Conservation (phyloP, 345 rosid genomes). For the Ailanthus altissimus region DNA sequence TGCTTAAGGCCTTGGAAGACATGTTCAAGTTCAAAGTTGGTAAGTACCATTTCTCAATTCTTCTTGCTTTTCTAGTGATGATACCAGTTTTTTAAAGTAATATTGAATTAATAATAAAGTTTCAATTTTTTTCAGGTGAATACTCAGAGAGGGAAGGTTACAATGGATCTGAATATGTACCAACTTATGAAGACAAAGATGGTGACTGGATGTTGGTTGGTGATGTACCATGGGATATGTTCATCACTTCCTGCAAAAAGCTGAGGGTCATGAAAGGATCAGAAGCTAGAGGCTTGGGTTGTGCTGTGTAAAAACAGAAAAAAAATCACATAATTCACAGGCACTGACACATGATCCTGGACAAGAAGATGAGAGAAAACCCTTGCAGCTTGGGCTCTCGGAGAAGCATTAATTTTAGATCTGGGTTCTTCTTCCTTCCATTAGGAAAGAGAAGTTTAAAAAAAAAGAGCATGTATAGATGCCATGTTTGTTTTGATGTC, state of each 20-base stretch:
- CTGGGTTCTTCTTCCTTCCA: background rate
- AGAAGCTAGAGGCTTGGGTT: conserved; percentile 51
- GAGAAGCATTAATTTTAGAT: background rate
- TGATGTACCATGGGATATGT: conserved; percentile 90
- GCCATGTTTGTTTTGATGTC: background rate
- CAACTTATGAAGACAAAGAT: conserved; percentile 81
- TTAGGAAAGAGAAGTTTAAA: background rate
- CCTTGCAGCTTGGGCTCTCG: background rate
- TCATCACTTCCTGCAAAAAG: conserved; percentile 56
- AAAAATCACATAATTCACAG: background rate
- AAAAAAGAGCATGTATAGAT: background rate
- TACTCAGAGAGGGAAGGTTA: conserved; percentile 63
- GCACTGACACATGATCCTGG: background rate
- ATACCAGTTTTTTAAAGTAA: background rate
- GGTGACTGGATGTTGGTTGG: conserved; percentile 86
- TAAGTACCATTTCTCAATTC: conserved; percentile 17
- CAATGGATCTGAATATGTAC: conserved; percentile 59
- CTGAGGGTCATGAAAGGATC: conserved; percentile 62
- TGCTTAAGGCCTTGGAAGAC: conserved; percentile 59
- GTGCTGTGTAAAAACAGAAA: conserved; percentile 28
- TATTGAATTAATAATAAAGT: background rate
- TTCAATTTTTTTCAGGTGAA: conserved; percentile 26
- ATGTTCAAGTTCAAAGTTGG: conserved; percentile 68
- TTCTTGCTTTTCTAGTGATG: background rate
- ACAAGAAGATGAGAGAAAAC: background rate